Evolutionary conservation across 2,329 filamentous ascomycete genomes (phyloP), one percentile per base, ranked within the genome.

Genomic region (Colletotrichum sp.): DNA sequence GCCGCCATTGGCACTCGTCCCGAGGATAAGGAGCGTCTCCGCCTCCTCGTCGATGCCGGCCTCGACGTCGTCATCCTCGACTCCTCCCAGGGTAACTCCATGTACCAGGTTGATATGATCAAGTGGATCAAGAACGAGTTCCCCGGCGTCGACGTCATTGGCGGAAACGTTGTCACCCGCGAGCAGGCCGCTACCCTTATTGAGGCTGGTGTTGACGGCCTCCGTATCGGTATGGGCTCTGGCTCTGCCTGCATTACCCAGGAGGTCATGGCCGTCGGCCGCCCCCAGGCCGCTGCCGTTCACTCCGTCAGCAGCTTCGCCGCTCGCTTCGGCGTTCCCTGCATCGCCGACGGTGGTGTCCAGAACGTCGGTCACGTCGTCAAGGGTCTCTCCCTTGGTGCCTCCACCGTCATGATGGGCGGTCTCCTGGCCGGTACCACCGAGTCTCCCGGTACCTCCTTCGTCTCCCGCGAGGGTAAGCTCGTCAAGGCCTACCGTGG

Each of bases 331-430:
- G 97, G 97, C 77, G 96, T 99, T 79, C 97, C 97, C 74, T 98
- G 96, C 87, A 98, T 99, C 83, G 97, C 97, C 76, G 97, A 99
- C 81, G 97, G 97, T 81, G 97, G 97, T 87, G 94, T 99, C 80
- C 97, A 99, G 87, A 99, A 99, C 83, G 95, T 99, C 79, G 97
- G 97, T 71, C 97, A 99, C 89, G 98, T 99, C 79, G 97, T 99
- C 86, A 99, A 99, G 91, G 96, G 96, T 84, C 93, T 99, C 79
- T 94, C 97, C 62, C 93, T 99, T 78, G 97, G 97, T 80, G 97
- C 97, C 75, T 95, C 95, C 61, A 97, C 96, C 48, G 94, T 99
- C 85, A 99, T 99, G 97, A 99, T 99, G 97, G 97, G 97, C 81
- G 97, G 97, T 88, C 93, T 99, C 69, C 91, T 99, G 79, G 97